Percentiles rank a stretch among this genome's conserved stretches.
phyloP scores from a whole-genome alignment of 768 basidiomycete species.

The Tylopilus rubrobrunneus region DNA sequence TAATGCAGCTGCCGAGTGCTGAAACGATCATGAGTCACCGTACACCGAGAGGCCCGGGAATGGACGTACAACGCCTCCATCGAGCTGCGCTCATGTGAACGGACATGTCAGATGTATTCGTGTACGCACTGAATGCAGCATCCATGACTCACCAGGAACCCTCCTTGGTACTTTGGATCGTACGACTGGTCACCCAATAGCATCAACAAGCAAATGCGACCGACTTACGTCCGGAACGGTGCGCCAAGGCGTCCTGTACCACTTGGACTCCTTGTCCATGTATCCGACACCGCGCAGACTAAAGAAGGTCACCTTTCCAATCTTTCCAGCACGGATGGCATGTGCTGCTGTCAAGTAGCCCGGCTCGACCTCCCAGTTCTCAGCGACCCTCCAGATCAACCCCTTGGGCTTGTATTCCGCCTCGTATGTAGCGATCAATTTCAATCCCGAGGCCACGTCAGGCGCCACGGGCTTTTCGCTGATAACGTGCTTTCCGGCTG shows the following conservation, averaged over 20 bases:
- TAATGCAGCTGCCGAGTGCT: conserved; percentile 68
- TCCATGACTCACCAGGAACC: conserved; percentile 62
- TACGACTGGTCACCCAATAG: background rate
- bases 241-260: conserved; percentile 82
- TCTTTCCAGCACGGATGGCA: conserved; percentile 52
- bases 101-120: background rate
- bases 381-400: conserved; percentile 76
- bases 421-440: conserved; percentile 66
- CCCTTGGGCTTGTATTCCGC: conserved; percentile 60
- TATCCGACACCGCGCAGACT: conserved; percentile 48
- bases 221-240: conserved; percentile 70
- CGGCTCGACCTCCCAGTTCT: conserved; percentile 72
- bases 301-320: conserved; percentile 72
- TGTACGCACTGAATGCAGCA: background rate
- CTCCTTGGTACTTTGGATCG: conserved; percentile 62
- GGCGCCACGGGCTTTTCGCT: conserved; percentile 86
- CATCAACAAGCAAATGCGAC: conserved; percentile 1
- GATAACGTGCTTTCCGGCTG: conserved; percentile 82
- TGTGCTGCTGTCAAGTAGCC: conserved; percentile 42
- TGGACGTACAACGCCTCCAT: conserved; percentile 68
- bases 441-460: conserved; percentile 59
- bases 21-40: background rate
- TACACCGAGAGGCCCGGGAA: background rate
- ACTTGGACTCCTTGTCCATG: conserved; percentile 62
- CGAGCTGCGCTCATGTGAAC: conserved; percentile 43